Conservation (phyloP, 75 land plant genomes). For the Gnetum montanum region DNA sequence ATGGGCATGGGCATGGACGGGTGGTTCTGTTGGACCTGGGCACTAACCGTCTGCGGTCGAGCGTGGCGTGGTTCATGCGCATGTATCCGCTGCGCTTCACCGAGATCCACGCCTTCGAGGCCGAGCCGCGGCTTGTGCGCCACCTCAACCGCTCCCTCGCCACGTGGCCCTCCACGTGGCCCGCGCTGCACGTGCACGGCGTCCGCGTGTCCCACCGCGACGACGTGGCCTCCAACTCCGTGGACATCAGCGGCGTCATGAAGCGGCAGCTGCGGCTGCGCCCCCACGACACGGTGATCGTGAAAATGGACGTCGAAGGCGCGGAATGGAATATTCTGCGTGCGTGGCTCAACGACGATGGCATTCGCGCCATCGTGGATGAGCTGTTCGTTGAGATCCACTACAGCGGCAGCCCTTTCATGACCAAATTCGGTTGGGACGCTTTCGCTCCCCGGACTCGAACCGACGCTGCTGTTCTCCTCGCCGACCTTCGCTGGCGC, state of each 20-base stretch:
- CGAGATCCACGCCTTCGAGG: conserved; percentile 28
- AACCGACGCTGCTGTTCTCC: conserved; percentile 11
- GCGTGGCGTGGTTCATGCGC: conserved; percentile 23
- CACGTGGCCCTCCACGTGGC: not conserved
- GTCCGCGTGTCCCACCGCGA: conserved; percentile 11
- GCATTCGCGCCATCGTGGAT: conserved; percentile 21
- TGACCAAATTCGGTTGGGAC: conserved; percentile 18
- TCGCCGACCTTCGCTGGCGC: conserved; percentile 18
- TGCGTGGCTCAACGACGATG: conserved; percentile 17
- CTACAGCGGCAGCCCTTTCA: conserved; percentile 14
- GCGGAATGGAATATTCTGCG: conserved; percentile 27
- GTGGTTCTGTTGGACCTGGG: conserved; percentile 22
- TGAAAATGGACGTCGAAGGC: conserved; percentile 38
- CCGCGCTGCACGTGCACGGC: conserved; percentile 3
- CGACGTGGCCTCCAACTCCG: conserved; percentile 1
- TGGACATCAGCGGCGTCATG: conserved; percentile 20
- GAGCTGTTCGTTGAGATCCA: conserved; percentile 38
- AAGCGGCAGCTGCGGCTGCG: too few relatives aligned
- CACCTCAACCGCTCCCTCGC: conserved; percentile 1
- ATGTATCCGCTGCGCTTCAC: conserved; percentile 33
- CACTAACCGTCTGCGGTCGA: conserved; percentile 16
- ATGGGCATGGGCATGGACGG: conserved; percentile 2
- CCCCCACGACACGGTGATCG: conserved; percentile 15
- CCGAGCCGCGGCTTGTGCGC: not conserved
- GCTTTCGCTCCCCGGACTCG: conserved; percentile 14